phyloP scores from a whole-genome alignment of 768 basidiomycete genomes.

The Pulveroboletus ravenelii region DNA sequence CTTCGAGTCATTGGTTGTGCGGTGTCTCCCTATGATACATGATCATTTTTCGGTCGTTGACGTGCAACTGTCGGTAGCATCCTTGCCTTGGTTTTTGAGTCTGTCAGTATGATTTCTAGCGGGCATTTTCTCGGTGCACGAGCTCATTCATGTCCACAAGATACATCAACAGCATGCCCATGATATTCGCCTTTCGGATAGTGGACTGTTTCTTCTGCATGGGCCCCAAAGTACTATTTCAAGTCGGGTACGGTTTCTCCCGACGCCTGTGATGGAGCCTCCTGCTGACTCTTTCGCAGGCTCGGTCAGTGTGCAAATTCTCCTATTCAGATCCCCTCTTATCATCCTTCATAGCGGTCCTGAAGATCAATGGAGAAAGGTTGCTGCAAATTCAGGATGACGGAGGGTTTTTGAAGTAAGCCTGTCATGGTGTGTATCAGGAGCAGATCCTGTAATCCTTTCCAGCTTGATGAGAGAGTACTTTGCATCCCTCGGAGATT shows the following conservation, averaged over 20 bases:
- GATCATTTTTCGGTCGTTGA: constrained; percentile 89
- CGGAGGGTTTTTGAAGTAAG: constrained; percentile 91
- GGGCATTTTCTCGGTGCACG: not conserved
- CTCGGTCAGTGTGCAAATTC: constrained; percentile 43
- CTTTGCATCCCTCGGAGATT: constrained; percentile 88
- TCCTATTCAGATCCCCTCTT: not conserved
- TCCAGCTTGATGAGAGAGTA: constrained; percentile 89
- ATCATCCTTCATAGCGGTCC: constrained; percentile 61
- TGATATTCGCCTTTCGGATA: constrained; percentile 97
- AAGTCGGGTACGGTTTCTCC: constrained; percentile 70
- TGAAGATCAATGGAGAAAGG: constrained; percentile 96
- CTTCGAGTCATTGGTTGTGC: constrained; percentile 88
- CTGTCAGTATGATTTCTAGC: constrained; percentile 54
- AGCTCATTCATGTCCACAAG: constrained; percentile 32
- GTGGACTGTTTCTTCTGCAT: constrained; percentile 98
- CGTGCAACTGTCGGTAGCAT: constrained; percentile 95
- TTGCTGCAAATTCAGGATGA: constrained; percentile 93
- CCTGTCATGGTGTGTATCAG: not conserved
- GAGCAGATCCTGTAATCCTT: not conserved
- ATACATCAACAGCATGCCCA: constrained; percentile 91
- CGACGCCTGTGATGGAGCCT: not conserved
- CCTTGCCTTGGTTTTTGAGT: constrained; percentile 97
- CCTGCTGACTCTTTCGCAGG: constrained; percentile 31
- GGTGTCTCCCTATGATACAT: constrained; percentile 87
- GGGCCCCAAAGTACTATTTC: constrained; percentile 98